Conservation (phyloP, 192 early-diverging fungal species). For the Coemansia sp. region DNA sequence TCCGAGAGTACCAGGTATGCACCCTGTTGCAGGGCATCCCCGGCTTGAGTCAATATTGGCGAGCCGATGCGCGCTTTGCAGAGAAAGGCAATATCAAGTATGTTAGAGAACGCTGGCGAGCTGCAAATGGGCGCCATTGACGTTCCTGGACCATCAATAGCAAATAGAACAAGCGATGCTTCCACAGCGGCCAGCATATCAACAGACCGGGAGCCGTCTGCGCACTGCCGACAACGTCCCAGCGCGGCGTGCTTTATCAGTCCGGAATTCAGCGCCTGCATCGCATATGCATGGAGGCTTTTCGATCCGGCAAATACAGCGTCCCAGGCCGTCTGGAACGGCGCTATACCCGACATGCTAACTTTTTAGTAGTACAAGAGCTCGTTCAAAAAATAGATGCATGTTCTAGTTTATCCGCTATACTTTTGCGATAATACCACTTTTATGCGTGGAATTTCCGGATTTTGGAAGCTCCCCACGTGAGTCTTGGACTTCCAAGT, state of each 20-base stretch:
- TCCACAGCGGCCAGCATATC: conserved; percentile 23
- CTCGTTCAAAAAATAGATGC: background rate
- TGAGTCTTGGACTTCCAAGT: background rate
- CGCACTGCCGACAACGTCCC: conserved; percentile 7
- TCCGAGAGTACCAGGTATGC: conserved; percentile 16
- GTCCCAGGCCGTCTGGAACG: conserved; percentile 29
- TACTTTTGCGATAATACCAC: background rate
- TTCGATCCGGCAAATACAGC: background rate
- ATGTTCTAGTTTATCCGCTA: background rate
- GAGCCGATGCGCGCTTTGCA: background rate
- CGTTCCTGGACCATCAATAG: background rate
- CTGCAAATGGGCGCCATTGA: conserved; percentile 14
- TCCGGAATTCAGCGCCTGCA: conserved; percentile 28
- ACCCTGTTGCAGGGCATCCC: background rate
- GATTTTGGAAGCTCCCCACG: background rate
- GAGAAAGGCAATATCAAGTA: conserved; percentile 12
- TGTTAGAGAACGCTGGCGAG: conserved; percentile 18
- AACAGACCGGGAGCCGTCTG: background rate
- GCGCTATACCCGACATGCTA: conserved; percentile 10
- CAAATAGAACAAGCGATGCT: conserved; percentile 16
- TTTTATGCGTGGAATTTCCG: background rate
- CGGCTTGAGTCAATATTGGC: background rate
- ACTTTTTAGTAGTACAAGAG: background rate
- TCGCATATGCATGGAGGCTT: conserved; percentile 11
- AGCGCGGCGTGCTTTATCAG: conserved; percentile 18